Conservation (phyloP, 1,139 yeast species). For the Saccharomyces pastorianus region DNA sequence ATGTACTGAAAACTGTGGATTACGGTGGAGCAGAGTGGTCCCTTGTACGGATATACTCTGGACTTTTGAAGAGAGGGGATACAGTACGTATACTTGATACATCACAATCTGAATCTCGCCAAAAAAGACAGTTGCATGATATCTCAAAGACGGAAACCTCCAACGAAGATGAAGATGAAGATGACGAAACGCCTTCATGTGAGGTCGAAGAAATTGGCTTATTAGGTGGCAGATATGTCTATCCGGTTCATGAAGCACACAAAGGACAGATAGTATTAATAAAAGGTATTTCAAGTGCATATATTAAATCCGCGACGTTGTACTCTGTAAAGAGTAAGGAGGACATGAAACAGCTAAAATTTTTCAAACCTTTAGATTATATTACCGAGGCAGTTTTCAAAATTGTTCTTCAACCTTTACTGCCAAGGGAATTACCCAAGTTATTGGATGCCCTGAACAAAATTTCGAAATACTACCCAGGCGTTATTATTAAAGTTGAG, state of each 20-base stretch:
- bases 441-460: constrained; percentile 60
- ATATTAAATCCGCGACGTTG: constrained; percentile 56
- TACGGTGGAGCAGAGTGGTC: constrained; percentile 34
- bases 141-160: constrained; percentile 23
- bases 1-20: constrained; percentile 54
- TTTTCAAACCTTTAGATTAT: constrained; percentile 39
- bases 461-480: constrained; percentile 56
- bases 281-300: constrained; percentile 49
- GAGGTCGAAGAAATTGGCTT: constrained; percentile 45
- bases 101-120: constrained; percentile 1
- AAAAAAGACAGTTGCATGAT: neutral
- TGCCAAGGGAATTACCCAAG: constrained; percentile 71
- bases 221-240: constrained; percentile 64
- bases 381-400: constrained; percentile 58
- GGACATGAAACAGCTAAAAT: constrained; percentile 16
- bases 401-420: constrained; percentile 73
- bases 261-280: constrained; percentile 64
- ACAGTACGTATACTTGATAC: constrained; percentile 48
- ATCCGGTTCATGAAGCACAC: constrained; percentile 46
- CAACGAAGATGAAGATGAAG: constrained; percentile 46
- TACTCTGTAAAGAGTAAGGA: constrained; percentile 21
- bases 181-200: constrained; percentile 33
- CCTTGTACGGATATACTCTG: constrained; percentile 55
- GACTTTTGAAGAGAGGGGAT: constrained; percentile 44
- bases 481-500: constrained; percentile 62